A percentile compares a stretch with the other conserved stretches of the same genome.
phyloP scores from a whole-genome alignment of 225 moss, liverwort and hornwort genomes.

The Sphagnum contortum region DNA sequence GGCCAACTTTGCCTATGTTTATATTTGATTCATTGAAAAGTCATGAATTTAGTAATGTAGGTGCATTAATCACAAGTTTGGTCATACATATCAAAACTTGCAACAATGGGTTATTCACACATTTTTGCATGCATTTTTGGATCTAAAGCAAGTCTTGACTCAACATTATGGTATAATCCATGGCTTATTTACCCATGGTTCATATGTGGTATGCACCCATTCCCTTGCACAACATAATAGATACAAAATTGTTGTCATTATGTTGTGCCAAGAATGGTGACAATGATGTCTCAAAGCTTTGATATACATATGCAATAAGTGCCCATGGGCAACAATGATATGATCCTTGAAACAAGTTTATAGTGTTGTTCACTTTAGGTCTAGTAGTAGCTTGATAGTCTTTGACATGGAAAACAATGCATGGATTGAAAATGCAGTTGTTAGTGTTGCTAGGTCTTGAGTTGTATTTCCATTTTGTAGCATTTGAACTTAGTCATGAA shows the following conservation, averaged over 20 bases:
- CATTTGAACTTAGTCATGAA: constrained; percentile 78
- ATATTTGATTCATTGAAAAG: no score
- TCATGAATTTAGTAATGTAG: background rate
- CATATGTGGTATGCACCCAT: constrained; percentile 62
- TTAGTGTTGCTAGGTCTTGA: constrained; percentile 85
- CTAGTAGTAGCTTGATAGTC: background rate
- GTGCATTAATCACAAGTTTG: constrained; percentile 45
- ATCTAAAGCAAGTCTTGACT: constrained; percentile 89
- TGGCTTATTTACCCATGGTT: constrained; percentile 80
- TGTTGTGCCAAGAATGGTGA: no score
- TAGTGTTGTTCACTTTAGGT: background rate
- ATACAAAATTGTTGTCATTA: background rate
- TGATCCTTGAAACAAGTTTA: no score
- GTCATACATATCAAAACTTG: constrained; percentile 79
- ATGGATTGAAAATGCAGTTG: constrained; percentile 57
- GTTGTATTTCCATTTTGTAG: constrained; percentile 73
- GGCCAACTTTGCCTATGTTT: no score
- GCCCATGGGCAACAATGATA: no score
- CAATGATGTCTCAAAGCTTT: background rate
- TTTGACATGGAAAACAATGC: background rate
- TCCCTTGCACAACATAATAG: background rate
- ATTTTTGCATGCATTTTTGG: constrained; percentile 76
- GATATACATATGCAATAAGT: no score
- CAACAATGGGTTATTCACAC: constrained; percentile 85
- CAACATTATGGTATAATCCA: constrained; percentile 92